These are phyloP conservation scores for Phytopythium montanum DNA, from an alignment of 352 stramenopile genomes.

Conservation along the genomic window DNA sequence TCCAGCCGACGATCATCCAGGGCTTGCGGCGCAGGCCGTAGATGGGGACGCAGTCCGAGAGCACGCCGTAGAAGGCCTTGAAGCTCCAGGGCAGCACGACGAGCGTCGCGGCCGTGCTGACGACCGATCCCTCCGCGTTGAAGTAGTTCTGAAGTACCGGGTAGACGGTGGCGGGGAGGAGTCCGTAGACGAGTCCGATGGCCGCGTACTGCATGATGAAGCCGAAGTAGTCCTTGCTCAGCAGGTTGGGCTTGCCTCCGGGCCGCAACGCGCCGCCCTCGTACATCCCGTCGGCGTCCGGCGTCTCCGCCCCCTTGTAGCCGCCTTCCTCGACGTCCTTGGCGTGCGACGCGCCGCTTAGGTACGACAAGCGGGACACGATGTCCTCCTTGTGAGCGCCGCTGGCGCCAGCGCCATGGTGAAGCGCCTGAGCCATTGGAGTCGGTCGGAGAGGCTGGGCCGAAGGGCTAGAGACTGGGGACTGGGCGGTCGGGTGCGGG, in stretches of 20 bases:
- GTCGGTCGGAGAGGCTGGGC: background rate
- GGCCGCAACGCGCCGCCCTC: slow-evolving; percentile 27
- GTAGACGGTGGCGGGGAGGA: slow-evolving; percentile 30
- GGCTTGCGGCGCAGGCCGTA: slow-evolving; percentile 32
- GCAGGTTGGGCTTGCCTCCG: slow-evolving; percentile 6
- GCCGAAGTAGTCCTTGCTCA: slow-evolving; percentile 32
- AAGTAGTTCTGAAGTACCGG: slow-evolving; percentile 41
- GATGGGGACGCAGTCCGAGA: slow-evolving; percentile 50
- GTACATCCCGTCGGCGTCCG: slow-evolving; percentile 15
- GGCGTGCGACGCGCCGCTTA: slow-evolving; percentile 16
- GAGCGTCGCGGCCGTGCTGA: slow-evolving; percentile 19
- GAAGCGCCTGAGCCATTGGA: background rate
- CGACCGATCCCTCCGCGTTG: slow-evolving; percentile 20
- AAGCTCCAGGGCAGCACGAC: slow-evolving; percentile 32
- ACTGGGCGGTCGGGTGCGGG: background rate
- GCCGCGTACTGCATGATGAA: background rate
- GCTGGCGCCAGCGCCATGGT: background rate
- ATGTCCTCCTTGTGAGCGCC: slow-evolving; percentile 5
- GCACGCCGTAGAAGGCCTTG: slow-evolving; percentile 47
- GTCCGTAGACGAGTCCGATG: slow-evolving; percentile 31
- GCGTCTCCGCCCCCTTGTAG: slow-evolving; percentile 16
- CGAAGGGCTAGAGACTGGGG: no score
- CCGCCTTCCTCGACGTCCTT: slow-evolving; percentile 18
- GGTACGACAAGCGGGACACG: slow-evolving; percentile 18
- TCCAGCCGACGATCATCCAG: slow-evolving; percentile 52